Evolutionary conservation across 2,329 filamentous ascomycete species (phyloP).

Genomic region (Lasiodiplodia theobromae): DNA sequence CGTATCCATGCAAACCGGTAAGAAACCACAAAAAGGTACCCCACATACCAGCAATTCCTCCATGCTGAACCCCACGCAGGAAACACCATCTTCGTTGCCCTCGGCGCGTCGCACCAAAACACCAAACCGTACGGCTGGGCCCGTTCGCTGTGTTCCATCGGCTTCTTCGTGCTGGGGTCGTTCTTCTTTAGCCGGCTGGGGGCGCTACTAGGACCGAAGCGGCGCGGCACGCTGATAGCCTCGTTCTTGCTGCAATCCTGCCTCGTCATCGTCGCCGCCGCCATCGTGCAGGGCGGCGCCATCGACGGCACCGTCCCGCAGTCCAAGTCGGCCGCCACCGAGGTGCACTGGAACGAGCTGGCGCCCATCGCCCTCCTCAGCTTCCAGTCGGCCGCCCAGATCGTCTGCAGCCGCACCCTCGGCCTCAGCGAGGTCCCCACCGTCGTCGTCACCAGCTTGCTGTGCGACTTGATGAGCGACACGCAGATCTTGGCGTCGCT

Average conservation of each 20-base stretch:
- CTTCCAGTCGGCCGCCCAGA: conserved; percentile 80
- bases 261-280: conserved; percentile 51
- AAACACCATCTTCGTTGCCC: conserved; percentile 80
- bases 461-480: conserved; percentile 81
- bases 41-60: not conserved
- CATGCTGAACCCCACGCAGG: conserved; percentile 41
- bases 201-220: conserved; percentile 65
- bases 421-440: conserved; percentile 75
- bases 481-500: conserved; percentile 54
- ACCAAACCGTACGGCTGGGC: conserved; percentile 67
- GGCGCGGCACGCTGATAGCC: conserved; percentile 68
- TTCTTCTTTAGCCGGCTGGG: conserved; percentile 75
- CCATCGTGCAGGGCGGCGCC: conserved; percentile 53
- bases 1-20: conserved; percentile 83
- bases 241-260: conserved; percentile 51
- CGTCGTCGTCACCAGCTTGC: conserved; percentile 81
- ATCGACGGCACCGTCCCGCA: conserved; percentile 61
- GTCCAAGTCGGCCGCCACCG: conserved; percentile 34
- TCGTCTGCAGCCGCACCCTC: conserved; percentile 74
- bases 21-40: conserved; percentile 33
- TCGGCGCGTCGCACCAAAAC: conserved; percentile 70
- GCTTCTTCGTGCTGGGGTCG: conserved; percentile 74
- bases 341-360: conserved; percentile 65
- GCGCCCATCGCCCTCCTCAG: conserved; percentile 73
- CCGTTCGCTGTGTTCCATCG: conserved; percentile 74